Percentiles rank a stretch among this genome's conserved stretches.
Conservation (phyloP, 805 yeast species). For the Naumovozyma baii region DNA sequence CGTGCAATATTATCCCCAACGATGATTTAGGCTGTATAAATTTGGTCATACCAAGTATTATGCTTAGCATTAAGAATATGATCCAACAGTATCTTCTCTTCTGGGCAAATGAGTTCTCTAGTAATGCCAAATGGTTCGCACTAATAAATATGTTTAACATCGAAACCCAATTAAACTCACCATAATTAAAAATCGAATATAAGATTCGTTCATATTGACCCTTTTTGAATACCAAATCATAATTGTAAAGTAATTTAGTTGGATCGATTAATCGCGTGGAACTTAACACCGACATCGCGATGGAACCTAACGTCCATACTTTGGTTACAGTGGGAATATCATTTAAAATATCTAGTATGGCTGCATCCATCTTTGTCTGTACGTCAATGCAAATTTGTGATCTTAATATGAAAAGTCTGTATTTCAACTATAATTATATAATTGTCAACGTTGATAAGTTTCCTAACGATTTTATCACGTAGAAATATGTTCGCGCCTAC, state of each 20-base stretch:
- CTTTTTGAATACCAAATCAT: slow-evolving; percentile 32
- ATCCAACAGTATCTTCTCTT: slow-evolving; percentile 24
- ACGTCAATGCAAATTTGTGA: no score
- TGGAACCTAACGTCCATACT: slow-evolving; percentile 30
- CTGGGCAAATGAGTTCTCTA: slow-evolving; percentile 20
- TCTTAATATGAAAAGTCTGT: no score
- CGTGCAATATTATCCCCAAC: slow-evolving; percentile 20
- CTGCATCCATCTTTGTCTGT: slow-evolving; percentile 25
- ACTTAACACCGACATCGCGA: slow-evolving; percentile 29
- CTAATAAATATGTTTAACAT: slow-evolving; percentile 17
- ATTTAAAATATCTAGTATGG: slow-evolving; percentile 20
- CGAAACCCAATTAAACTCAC: slow-evolving; percentile 21
- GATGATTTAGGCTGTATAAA: slow-evolving; percentile 22
- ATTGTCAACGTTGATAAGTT: no score
- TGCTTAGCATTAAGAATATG: slow-evolving; percentile 9
- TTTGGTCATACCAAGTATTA: slow-evolving; percentile 17
- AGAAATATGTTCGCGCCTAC: no score
- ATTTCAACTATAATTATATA: no score
- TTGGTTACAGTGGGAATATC: slow-evolving; percentile 36
- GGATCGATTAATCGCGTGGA: slow-evolving; percentile 28
- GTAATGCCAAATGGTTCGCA: slow-evolving; percentile 16
- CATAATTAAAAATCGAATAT: slow-evolving; percentile 33
- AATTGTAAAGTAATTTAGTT: slow-evolving; percentile 29
- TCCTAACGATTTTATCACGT: no score
- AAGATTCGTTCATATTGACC: slow-evolving; percentile 32